Evolutionary conservation across 1,284 basidiomycete species (phyloP), one percentile per base, ranked within the genome.

Genomic region (Ustilago sp.): DNA sequence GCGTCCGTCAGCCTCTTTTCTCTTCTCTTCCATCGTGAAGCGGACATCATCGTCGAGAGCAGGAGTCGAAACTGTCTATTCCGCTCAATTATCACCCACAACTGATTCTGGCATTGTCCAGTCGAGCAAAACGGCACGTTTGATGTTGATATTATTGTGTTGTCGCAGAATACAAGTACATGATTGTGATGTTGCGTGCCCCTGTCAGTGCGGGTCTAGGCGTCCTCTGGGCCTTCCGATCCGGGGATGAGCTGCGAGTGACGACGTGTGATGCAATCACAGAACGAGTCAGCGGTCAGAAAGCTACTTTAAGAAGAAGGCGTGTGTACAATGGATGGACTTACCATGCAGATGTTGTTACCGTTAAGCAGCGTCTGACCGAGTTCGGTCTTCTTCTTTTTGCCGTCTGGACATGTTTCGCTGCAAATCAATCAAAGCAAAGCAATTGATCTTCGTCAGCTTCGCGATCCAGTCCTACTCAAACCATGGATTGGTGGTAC

Each of bases 341-440:
- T 88, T 66, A 96, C 95, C 92, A 99, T 97, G 85, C 94, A 95
- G 66, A 99, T 98, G 81, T 97, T 98, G 88, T 97, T 98, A 11
- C 96, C 96, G 83, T 99, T 99, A 68, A 99, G 87, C 52, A 99
- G 88, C 23, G 96, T 99, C 87, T 98, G 94, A 5, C 92, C 90
- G 28, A 99, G 89, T 71, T 91, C 90, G 9, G 93, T 97, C 87
- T 91, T 91, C 85, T 91, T 91, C 85, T 93, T 94, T 73, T 89
- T 87, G 3, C 95, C 96, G 86, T 92, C 89, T 5, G 93, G 89
- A 5, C 94, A 94, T 8, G 88, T 91, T 87, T 97, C 94, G 86
- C 95, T 98, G 85, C 32, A 57, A 15, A 45, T n/a, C 2, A 45
- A 4, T 8, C 13, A 3, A 58, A 23, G n/a, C 5, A n/a, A 12